Percentiles rank a stretch among this genome's conserved stretches.
phyloP scores from a whole-genome alignment of 1,284 basidiomycete genomes.

The Malassezia sp. region DNA sequence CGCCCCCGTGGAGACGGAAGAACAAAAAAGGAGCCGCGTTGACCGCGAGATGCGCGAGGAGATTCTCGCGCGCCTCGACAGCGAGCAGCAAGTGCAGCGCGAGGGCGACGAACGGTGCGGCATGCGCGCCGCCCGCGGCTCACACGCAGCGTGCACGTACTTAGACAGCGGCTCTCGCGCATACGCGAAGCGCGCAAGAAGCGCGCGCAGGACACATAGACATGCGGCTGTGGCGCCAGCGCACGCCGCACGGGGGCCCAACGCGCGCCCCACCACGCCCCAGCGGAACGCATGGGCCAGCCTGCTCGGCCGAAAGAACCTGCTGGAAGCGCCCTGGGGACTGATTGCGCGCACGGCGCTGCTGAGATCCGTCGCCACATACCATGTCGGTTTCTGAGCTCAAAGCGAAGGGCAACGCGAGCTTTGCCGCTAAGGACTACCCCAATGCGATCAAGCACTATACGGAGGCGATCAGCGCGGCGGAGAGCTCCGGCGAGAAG shows the following conservation, averaged over 20 bases:
- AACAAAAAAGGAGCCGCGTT: slow-evolving; percentile 12
- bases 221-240: neutral
- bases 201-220: neutral
- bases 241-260: neutral
- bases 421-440: slow-evolving; percentile 44
- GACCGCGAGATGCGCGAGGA: slow-evolving; percentile 32
- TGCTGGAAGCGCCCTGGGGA: slow-evolving; percentile 16
- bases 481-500: slow-evolving; percentile 28
- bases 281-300: neutral
- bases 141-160: neutral
- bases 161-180: slow-evolving; percentile 7
- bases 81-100: slow-evolving; percentile 31
- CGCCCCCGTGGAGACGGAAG: slow-evolving; percentile 14
- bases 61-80: slow-evolving; percentile 27
- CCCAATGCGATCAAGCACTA: slow-evolving; percentile 36
- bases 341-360: neutral
- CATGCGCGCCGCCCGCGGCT: no score
- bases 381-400: slow-evolving; percentile 41
- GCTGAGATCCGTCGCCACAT: no score
- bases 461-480: slow-evolving; percentile 38
- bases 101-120: slow-evolving; percentile 34
- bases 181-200: slow-evolving; percentile 6
- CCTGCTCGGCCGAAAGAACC: slow-evolving; percentile 17
- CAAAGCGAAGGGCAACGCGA: slow-evolving; percentile 45
- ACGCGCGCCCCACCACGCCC: neutral